Base-by-base conservation (phyloP, 2,329 filamentous ascomycete species). In the Ophiostoma angusticollis region DNA sequence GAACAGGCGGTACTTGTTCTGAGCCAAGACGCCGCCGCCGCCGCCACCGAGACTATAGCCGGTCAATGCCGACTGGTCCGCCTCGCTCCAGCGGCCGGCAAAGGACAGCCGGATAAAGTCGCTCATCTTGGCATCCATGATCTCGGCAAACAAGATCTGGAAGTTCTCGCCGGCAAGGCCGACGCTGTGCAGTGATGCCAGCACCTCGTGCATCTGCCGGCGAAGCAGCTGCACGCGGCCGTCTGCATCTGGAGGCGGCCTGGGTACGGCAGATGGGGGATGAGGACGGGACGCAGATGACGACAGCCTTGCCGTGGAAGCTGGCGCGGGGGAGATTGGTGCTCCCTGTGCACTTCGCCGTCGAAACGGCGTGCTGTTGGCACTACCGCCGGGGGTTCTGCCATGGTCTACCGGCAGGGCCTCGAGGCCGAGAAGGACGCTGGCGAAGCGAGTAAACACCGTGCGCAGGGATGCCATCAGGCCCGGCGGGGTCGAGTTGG, bases 141-240 rank as follows among this genome's bases (percentile, higher is more conserved):
- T 67, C 54, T 80, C 75, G 13, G 80, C 82, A 50, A 85, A 79
- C 25, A 81, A 63, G 22, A 80, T 69, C 51, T 85, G 78, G 37
- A 82, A 81, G 35, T 63, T 66, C 50, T 82, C 76, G 19, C 78
- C 79, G 1, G 76, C 76, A 14, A 86, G 60, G 0, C 81, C 82
- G 17, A 84, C 73, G 33, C 70, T 65, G 47, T 70, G 62, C 13
- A 86, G 59, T 8, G 72, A 69, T 35, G 70, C 65, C 2, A 81
- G 60, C 14, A 84, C 57, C 29, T 64, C 54, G 22, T 73, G 56
- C 33, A 83, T 58, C 35, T 72, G 67, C 23, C 64, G 59, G 25
- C 41, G 69, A 63, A 36, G 49, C 55, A 3, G 61, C 54, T 9
- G 58, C 52, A 27, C 51, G 50, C 23, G 51, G 34, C 21, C 24